Evolutionary conservation across 2,329 filamentous ascomycete genomes (phyloP).

Genomic region (Tolypocladium album): DNA sequence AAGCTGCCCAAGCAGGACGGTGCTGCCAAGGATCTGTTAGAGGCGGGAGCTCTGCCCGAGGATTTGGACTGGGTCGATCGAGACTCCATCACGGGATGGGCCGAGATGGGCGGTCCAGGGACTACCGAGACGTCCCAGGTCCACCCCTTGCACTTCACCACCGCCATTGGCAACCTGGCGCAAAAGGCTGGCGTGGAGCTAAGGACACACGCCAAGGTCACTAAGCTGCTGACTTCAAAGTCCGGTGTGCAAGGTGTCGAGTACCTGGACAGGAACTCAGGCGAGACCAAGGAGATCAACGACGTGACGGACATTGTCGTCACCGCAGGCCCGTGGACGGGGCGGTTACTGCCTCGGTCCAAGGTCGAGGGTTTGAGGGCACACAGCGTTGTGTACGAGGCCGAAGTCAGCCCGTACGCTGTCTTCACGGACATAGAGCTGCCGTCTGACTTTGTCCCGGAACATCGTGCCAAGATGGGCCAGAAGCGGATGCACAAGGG

Average conservation of each 20-base stretch:
- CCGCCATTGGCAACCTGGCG: conserved; percentile 67
- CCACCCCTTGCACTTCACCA: conserved; percentile 86
- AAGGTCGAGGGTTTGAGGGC: conserved; percentile 49
- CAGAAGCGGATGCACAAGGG: conserved; percentile 45
- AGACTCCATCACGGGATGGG: conserved; percentile 57
- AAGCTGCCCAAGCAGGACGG: conserved; percentile 50
- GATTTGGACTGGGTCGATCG: conserved; percentile 79
- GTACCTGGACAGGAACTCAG: conserved; percentile 39
- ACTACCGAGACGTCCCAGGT: conserved; percentile 81
- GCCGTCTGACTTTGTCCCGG: conserved; percentile 50
- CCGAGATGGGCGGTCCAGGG: conserved; percentile 64
- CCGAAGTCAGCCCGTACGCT: conserved; percentile 59
- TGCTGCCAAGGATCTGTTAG: conserved; percentile 33
- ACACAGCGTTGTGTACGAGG: conserved; percentile 55
- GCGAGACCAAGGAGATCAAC: conserved; percentile 22
- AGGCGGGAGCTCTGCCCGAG: conserved; percentile 53
- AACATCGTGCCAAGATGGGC: conserved; percentile 33
- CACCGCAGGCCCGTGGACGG: conserved; percentile 53
- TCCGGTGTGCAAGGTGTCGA: conserved; percentile 50
- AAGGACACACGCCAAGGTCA: conserved; percentile 55
- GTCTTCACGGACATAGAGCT: conserved; percentile 81
- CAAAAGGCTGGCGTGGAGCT: conserved; percentile 58
- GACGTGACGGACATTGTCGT: conserved; percentile 44
- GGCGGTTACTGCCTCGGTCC: conserved; percentile 42
- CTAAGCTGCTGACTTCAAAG: conserved; percentile 46